A percentile compares a stretch with the other conserved stretches of the same genome.
Evolutionary conservation across 106 monocot species (phyloP).

Genomic region (Narthecium ossifragum): DNA sequence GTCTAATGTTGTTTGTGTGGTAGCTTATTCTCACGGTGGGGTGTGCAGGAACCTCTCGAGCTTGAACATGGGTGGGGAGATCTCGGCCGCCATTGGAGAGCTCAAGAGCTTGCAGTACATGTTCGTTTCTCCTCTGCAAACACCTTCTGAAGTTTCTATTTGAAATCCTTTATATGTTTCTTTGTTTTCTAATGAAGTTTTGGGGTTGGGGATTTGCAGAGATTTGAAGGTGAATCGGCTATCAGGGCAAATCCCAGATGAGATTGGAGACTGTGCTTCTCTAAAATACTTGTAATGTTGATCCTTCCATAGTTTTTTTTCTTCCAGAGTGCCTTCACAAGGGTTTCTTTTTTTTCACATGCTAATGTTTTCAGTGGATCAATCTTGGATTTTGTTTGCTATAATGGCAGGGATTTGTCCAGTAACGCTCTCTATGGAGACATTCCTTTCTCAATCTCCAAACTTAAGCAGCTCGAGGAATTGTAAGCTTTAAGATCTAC

Average conservation of each 20-base stretch:
- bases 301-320: constrained; percentile 6
- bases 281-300: constrained; percentile 73
- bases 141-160: neutral
- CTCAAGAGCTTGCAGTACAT: constrained; percentile 69
- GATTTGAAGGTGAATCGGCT: constrained; percentile 87
- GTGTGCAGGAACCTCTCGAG: constrained; percentile 78
- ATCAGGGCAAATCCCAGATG: constrained; percentile 90
- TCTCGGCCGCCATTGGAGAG: constrained; percentile 74
- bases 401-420: constrained; percentile 65
- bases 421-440: constrained; percentile 71
- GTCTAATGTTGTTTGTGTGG: neutral
- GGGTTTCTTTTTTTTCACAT: neutral
- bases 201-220: constrained; percentile 30
- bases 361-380: neutral
- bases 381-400: neutral
- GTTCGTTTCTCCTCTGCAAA: constrained; percentile 33
- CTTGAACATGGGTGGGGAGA: constrained; percentile 88
- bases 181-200: neutral
- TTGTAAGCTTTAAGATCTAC: constrained; percentile 40
- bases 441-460: constrained; percentile 90
- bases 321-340: too few relatives aligned
- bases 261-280: constrained; percentile 82
- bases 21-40: neutral
- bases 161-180: neutral
- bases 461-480: constrained; percentile 87